These are phyloP conservation scores for Pyrenula massariospora DNA, from an alignment of 495 filamentous ascomycete genomes.

Conservation along the genomic window DNA sequence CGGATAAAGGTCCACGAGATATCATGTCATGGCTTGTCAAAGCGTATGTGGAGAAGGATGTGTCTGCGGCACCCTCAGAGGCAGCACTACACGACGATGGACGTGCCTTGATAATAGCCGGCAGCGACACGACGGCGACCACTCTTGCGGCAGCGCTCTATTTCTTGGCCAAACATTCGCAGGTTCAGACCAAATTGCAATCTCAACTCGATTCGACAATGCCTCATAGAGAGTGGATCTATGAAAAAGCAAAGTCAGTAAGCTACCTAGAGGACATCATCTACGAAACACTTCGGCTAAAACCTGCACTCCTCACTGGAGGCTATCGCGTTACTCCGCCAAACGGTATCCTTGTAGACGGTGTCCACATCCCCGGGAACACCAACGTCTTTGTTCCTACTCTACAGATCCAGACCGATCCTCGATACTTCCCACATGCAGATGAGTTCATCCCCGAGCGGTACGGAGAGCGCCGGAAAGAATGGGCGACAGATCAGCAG, in stretches of 20 bases:
- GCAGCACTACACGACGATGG: slow-evolving; percentile 14
- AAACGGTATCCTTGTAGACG: slow-evolving; percentile 31
- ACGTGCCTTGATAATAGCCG: slow-evolving; percentile 19
- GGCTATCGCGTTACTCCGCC: slow-evolving; percentile 26
- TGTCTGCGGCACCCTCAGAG: slow-evolving; percentile 5
- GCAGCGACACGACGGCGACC: slow-evolving; percentile 25
- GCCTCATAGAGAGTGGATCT: slow-evolving; percentile 5
- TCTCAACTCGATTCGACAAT: slow-evolving; percentile 12
- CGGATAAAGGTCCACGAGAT: slow-evolving; percentile 11
- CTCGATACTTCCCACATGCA: slow-evolving; percentile 18
- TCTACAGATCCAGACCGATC: slow-evolving; percentile 22
- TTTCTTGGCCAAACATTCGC: slow-evolving; percentile 21
- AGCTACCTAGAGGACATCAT: slow-evolving; percentile 33
- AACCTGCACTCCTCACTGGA: slow-evolving; percentile 28
- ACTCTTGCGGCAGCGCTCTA: slow-evolving; percentile 28
- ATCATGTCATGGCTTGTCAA: slow-evolving; percentile 19
- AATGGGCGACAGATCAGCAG: slow-evolving; percentile 28
- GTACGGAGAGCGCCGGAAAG: slow-evolving; percentile 29
- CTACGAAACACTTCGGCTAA: slow-evolving; percentile 37
- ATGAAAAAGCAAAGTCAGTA: slow-evolving; percentile 13
- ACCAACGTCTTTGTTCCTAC: slow-evolving; percentile 22
- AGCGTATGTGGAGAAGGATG: slow-evolving; percentile 10
- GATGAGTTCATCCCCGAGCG: slow-evolving; percentile 43
- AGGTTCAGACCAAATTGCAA: slow-evolving; percentile 17
- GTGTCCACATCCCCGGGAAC: slow-evolving; percentile 29